Evolutionary conservation across 169 alveolate species (phyloP).

Genomic region (Babesia sp.): DNA sequence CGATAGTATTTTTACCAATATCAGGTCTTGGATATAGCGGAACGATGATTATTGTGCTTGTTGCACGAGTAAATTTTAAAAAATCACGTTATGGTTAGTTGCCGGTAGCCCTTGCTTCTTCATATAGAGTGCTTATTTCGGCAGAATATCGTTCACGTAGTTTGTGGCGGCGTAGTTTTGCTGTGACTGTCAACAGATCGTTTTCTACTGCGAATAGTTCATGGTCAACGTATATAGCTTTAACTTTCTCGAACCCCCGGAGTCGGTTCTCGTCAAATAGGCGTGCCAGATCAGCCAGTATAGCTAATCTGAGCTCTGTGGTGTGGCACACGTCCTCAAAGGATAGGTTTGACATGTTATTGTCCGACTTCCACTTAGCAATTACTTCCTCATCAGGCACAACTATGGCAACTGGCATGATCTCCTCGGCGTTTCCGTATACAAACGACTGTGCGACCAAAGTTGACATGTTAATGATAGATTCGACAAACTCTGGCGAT

Average conservation of each 20-base stretch:
- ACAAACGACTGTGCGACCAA: conserved; percentile 76
- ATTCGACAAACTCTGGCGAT: conserved; percentile 92
- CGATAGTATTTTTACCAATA: too few species aligned
- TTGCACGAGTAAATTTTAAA: too few species aligned
- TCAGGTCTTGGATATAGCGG: too few species aligned
- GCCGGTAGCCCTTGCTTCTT: conserved; percentile 1
- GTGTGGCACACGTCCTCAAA: conserved; percentile 24
- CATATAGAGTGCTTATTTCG: conserved; percentile 69
- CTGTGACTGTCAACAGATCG: conserved; percentile 77
- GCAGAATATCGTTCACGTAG: conserved; percentile 60
- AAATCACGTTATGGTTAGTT: too few species aligned
- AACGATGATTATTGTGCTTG: too few species aligned
- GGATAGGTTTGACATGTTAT: conserved; percentile 16
- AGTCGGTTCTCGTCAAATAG: conserved; percentile 64
- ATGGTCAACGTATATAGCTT: conserved; percentile 69
- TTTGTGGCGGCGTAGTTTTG: conserved; percentile 74
- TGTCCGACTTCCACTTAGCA: conserved; percentile 39
- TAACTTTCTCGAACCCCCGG: conserved; percentile 78
- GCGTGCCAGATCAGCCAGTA: conserved; percentile 52
- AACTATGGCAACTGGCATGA: conserved; percentile 62
- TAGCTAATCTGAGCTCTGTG: conserved; percentile 18
- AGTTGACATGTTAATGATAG: conserved; percentile 62
- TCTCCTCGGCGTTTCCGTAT: conserved; percentile 70
- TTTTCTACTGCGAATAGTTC: conserved; percentile 77
- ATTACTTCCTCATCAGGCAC: conserved; percentile 66